Evolutionary conservation across 371 early-diverging fungal species (phyloP).

Genomic region (Mucor lusitanicus): DNA sequence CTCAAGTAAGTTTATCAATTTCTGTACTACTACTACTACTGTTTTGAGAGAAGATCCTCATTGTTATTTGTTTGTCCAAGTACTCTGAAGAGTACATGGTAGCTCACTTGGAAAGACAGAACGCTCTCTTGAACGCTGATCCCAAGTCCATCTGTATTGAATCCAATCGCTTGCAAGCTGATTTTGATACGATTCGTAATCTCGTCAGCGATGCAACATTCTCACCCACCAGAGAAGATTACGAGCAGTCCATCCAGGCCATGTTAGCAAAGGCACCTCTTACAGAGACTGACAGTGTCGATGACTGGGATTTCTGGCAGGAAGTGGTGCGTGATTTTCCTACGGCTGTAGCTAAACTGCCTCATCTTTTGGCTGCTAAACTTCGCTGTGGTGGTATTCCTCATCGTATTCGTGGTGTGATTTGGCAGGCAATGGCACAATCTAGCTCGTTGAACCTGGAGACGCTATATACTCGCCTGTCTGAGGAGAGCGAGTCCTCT

Average conservation of each 20-base stretch:
- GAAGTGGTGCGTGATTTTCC: conserved; percentile 83
- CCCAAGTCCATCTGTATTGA: conserved; percentile 64
- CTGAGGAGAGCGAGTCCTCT: conserved; percentile 67
- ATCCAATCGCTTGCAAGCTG: conserved; percentile 57
- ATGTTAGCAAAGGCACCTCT: conserved; percentile 16
- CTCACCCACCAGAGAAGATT: conserved; percentile 25
- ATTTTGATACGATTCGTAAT: conserved; percentile 54
- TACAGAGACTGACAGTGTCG: background rate
- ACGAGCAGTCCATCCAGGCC: conserved; percentile 28
- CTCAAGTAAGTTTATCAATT: conserved; percentile 32
- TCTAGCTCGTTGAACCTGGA: conserved; percentile 76
- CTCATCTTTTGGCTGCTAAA: conserved; percentile 66
- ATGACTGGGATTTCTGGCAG: conserved; percentile 94
- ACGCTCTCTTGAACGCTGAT: conserved; percentile 57
- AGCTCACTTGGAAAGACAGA: conserved; percentile 62
- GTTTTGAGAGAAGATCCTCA: background rate
- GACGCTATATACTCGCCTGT: conserved; percentile 75
- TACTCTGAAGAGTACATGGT: conserved; percentile 59
- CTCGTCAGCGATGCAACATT: conserved; percentile 48
- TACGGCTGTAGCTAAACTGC: conserved; percentile 59
- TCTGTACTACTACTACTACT: background rate
- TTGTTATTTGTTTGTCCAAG: conserved; percentile 18
- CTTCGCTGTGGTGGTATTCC: conserved; percentile 86
- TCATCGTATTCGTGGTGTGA: conserved; percentile 78
- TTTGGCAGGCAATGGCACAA: conserved; percentile 91